Conservation (phyloP, 2,329 filamentous ascomycete genomes). For the Neonectria sp. region DNA sequence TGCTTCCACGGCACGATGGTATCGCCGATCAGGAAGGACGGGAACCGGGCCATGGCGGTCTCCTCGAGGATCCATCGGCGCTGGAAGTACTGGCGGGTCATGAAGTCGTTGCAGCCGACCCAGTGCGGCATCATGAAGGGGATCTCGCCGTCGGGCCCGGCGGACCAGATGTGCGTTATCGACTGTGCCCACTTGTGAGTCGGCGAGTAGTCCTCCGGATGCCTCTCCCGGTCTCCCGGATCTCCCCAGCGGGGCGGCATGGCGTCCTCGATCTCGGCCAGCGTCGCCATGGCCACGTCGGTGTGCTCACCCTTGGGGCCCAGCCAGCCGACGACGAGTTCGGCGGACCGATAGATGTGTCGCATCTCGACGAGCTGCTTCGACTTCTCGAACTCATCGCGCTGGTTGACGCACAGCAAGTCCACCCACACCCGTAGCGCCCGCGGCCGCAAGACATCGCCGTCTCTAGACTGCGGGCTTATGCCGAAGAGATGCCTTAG, state of each 20-base stretch:
- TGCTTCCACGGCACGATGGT: slow-evolving; percentile 56
- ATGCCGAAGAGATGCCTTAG: slow-evolving; percentile 30
- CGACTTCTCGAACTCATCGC: slow-evolving; percentile 47
- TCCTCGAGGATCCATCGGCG: slow-evolving; percentile 57
- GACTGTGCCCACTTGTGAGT: slow-evolving; percentile 49
- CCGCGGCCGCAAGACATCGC: slow-evolving; percentile 30
- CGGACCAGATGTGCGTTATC: slow-evolving; percentile 44
- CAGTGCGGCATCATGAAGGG: slow-evolving; percentile 43
- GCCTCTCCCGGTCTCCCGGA: slow-evolving; percentile 50
- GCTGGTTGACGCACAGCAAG: slow-evolving; percentile 49
- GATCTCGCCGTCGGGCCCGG: slow-evolving; percentile 39
- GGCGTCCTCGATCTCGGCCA: slow-evolving; percentile 48
- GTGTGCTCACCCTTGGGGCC: slow-evolving; percentile 49
- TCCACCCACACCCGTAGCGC: slow-evolving; percentile 52
- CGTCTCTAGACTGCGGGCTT: slow-evolving; percentile 27
- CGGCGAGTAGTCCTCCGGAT: slow-evolving; percentile 54
- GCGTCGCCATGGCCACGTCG: slow-evolving; percentile 43
- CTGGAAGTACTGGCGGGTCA: slow-evolving; percentile 52
- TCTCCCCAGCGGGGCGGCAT: slow-evolving; percentile 53
- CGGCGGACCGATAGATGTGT: slow-evolving; percentile 49
- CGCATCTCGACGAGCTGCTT: slow-evolving; percentile 49
- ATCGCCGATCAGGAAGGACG: slow-evolving; percentile 52
- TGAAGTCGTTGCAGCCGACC: slow-evolving; percentile 47
- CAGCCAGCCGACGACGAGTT: slow-evolving; percentile 53
- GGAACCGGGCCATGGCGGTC: slow-evolving; percentile 52